A percentile compares a stretch with the other conserved stretches of the same genome.
Conservation (phyloP, 495 filamentous ascomycete species). For the Hypoxylon crocopeplum region DNA sequence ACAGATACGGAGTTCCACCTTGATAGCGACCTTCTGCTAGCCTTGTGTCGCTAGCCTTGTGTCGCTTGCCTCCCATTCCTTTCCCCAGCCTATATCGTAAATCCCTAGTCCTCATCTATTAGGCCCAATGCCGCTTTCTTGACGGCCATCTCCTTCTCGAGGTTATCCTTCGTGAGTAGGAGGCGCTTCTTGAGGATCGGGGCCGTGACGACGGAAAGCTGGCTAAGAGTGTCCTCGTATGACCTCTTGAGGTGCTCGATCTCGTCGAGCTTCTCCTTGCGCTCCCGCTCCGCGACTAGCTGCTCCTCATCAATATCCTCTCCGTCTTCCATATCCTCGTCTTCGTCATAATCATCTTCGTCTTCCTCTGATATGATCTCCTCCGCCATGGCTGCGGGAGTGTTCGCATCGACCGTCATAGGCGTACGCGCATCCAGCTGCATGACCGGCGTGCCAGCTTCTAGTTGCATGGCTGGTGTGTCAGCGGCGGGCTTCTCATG, state of each 20-base stretch:
- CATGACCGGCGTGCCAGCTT: conserved; percentile 49
- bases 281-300: conserved; percentile 39
- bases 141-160: conserved; percentile 63
- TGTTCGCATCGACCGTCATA: conserved; percentile 41
- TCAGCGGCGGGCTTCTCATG: conserved; percentile 35
- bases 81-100: not conserved
- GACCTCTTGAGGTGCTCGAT: conserved; percentile 61
- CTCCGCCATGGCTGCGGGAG: conserved; percentile 37
- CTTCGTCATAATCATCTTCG: conserved; percentile 55
- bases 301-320: conserved; percentile 58
- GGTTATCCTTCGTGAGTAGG: conserved; percentile 47
- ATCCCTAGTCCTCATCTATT: conserved; percentile 51
- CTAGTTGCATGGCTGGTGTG: conserved; percentile 45
- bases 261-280: conserved; percentile 58
- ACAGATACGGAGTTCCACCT: too few species aligned
- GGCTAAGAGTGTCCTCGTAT: conserved; percentile 44
- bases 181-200: conserved; percentile 61
- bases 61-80: too few species aligned
- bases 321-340: conserved; percentile 51
- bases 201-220: conserved; percentile 48
- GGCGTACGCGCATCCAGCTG: conserved; percentile 49
- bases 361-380: conserved; percentile 54
- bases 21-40: too few species aligned
- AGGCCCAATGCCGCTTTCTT: conserved; percentile 62
- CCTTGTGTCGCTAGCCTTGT: too few species aligned